Evolutionary conservation across 495 filamentous ascomycete genomes (phyloP), one percentile per base, ranked within the genome.

Genomic region (Rostrohypoxylon terebratum): DNA sequence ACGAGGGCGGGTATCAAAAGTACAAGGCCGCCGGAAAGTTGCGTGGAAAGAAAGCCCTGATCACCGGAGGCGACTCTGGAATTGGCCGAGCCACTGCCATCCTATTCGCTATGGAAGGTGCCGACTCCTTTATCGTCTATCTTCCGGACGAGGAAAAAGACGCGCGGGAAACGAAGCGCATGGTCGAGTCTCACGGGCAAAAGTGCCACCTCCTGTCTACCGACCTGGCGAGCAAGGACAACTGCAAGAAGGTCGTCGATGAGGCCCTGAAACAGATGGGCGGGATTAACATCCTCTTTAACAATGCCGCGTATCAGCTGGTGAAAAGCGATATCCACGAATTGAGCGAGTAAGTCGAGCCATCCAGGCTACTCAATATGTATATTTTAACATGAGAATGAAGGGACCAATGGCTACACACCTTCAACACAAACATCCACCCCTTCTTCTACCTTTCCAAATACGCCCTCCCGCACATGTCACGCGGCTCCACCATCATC

Each of bases 1-100:
- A 89, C 44, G 86, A 90, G 38, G 88, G 88, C 58, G 90, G 90
- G 13, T 92, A 89, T 79, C 88, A 92, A 72, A 87, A 85, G 59
- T 96, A 96, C 82, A 90, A 89, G 79, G 87, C 93, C 11, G 91
- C 93, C 10, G 90, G 89, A 40, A 97, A 97, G 81, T 86, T 96
- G 1, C 74, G 83, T 63, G 90, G 88, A 67, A 92, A 91, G 78
- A 90, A 88, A 21, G 92, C 92, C 21, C 79, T 96, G 36, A 96
- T 96, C 72, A 94, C 92, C 1, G 92, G 93, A 14, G 93, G 93
- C 13, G 93, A 96, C 77, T 91, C 87, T 5, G 92, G 93, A 14
- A 96, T 96, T 73, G 92, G 93, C 14, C 90, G 92, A 7, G 90
- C 93, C 0, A 87, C 90, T 14, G 91, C 93, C 0, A 88, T 95